phyloP scores from a whole-genome alignment of 805 yeast genomes.

The Lachancea lanzarotensis region DNA sequence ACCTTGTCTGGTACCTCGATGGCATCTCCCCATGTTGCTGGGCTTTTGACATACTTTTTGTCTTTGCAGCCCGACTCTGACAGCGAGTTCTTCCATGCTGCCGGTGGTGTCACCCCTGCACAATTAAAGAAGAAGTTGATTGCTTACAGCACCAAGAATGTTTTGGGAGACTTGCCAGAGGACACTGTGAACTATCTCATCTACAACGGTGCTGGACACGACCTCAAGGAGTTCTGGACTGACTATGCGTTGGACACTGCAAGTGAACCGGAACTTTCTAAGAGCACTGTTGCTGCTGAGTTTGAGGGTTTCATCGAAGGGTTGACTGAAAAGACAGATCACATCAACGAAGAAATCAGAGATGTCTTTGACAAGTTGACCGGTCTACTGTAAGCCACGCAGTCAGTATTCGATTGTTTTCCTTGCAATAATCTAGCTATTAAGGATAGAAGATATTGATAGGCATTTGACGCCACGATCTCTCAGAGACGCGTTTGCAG shows the following conservation, averaged over 20 bases:
- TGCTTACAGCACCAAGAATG: constrained; percentile 56
- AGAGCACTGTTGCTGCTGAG: constrained; percentile 1
- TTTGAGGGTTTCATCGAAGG: constrained; percentile 14
- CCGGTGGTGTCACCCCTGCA: constrained; percentile 54
- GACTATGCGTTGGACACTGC: background rate
- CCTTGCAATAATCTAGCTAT: background rate
- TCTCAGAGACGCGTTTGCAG: background rate
- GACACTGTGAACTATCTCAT: constrained; percentile 75
- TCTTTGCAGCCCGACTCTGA: constrained; percentile 74
- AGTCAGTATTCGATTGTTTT: too few relatives aligned
- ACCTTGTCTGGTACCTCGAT: constrained; percentile 92
- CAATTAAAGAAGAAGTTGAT: constrained; percentile 73
- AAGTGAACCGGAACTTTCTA: background rate
- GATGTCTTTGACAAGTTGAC: constrained; percentile 22
- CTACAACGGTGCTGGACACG: constrained; percentile 76
- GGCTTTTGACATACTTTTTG: constrained; percentile 81
- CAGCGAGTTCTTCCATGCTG: constrained; percentile 54
- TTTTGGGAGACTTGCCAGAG: constrained; percentile 55
- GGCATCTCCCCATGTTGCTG: constrained; percentile 97
- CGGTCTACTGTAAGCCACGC: background rate
- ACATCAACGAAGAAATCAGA: constrained; percentile 25
- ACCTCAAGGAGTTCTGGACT: constrained; percentile 59
- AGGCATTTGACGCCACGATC: too few relatives aligned
- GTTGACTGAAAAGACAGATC: constrained; percentile 22
- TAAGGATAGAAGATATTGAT: background rate